These are phyloP conservation scores for Rhizophagus sp. DNA, from an alignment of 192 early-diverging fungal genomes.

Conservation along the genomic window DNA sequence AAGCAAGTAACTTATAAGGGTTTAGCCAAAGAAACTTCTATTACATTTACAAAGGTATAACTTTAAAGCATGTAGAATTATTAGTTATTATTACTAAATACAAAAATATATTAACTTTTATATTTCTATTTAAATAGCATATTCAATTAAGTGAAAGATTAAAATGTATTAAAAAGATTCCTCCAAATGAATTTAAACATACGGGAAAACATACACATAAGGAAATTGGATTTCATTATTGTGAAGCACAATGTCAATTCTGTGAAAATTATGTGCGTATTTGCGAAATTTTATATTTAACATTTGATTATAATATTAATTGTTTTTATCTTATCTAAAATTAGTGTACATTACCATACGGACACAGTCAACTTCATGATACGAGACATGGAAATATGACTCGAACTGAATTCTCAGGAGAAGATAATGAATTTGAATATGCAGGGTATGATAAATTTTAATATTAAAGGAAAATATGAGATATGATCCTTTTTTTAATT, in stretches of 20 bases:
- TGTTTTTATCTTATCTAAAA: too few species aligned
- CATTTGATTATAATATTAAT: too few species aligned
- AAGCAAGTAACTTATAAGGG: not conserved
- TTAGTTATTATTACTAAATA: too few species aligned
- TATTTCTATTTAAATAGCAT: conserved; percentile 1
- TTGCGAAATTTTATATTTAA: not conserved
- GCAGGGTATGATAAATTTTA: not conserved
- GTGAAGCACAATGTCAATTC: conserved; percentile 13
- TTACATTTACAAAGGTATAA: conserved; percentile 29
- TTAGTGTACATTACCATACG: conserved; percentile 18
- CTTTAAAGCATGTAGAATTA: too few species aligned
- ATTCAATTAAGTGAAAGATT: conserved; percentile 3
- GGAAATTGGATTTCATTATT: conserved; percentile 14
- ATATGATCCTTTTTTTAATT: not conserved
- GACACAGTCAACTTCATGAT: not conserved
- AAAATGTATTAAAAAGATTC: conserved; percentile 9
- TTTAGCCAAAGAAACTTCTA: not conserved
- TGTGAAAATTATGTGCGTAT: conserved; percentile 19
- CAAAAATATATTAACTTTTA: not conserved
- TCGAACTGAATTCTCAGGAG: conserved; percentile 2
- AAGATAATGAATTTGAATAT: conserved; percentile 26
- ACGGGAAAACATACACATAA: conserved; percentile 17
- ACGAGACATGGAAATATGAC: conserved; percentile 22
- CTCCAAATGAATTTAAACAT: conserved; percentile 23
- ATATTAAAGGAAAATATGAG: not conserved